A percentile compares a stretch with the other conserved stretches of the same genome.
Evolutionary conservation across 2,329 filamentous ascomycete species (phyloP).

Genomic region (Cladophialophora immunda): DNA sequence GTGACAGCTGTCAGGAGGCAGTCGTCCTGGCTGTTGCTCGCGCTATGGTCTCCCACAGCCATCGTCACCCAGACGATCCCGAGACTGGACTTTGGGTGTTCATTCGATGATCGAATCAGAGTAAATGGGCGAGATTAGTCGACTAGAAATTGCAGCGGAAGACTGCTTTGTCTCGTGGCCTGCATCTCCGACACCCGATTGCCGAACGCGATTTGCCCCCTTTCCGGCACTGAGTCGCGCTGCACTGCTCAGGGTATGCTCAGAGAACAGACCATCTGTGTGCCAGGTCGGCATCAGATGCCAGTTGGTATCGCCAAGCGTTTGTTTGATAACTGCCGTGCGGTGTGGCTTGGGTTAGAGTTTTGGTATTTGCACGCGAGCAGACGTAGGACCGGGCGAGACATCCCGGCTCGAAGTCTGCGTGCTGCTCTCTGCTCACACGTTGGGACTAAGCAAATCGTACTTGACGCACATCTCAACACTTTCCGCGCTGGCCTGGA

Average conservation of each 20-base stretch:
- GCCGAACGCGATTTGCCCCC: neutral
- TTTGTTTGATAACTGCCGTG: neutral
- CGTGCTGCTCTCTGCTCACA: slow-evolving; percentile 19
- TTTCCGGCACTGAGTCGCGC: neutral
- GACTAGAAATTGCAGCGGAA: neutral
- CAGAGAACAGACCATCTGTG: neutral
- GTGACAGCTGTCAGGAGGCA: neutral
- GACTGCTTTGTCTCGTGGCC: neutral
- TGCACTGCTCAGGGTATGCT: neutral
- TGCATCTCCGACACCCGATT: neutral
- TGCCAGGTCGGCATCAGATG: neutral
- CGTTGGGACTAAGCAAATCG: slow-evolving; percentile 72
- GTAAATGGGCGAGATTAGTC: neutral
- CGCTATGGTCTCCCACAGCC: neutral
- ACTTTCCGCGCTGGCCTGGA: slow-evolving; percentile 89
- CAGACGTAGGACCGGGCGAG: neutral
- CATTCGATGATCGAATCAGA: neutral
- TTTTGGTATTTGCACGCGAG: neutral
- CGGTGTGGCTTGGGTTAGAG: neutral
- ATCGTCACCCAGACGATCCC: neutral
- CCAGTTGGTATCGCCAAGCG: neutral
- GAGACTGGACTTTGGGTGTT: neutral
- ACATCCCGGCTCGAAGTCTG: neutral
- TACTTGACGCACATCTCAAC: slow-evolving; percentile 91
- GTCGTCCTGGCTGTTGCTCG: neutral